Evolutionary conservation across 306 rosid species (phyloP).

Genomic region (Prunus mume): DNA sequence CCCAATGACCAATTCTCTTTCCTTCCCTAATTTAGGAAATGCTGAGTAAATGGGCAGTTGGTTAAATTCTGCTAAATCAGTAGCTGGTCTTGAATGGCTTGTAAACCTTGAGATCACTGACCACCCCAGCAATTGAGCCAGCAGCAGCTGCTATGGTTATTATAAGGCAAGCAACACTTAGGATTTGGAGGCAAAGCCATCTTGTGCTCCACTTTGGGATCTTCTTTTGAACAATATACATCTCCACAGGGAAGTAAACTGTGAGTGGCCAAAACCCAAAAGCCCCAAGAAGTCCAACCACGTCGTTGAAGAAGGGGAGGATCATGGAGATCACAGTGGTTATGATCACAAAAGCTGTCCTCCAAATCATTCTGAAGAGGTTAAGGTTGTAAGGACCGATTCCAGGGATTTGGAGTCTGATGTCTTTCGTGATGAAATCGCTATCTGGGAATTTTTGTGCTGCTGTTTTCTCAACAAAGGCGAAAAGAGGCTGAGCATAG

Average conservation of each 20-base stretch:
- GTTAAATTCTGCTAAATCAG: constrained; percentile 16
- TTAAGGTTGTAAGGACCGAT: constrained; percentile 41
- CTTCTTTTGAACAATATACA: constrained; percentile 64
- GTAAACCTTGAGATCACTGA: constrained; percentile 42
- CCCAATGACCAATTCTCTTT: constrained; percentile 19
- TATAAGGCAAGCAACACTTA: constrained; percentile 56
- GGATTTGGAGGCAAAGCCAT: constrained; percentile 66
- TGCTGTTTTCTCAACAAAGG: constrained; percentile 52
- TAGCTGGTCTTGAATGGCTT: constrained; percentile 53
- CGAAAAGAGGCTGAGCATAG: constrained; percentile 65
- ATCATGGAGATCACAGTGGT: constrained; percentile 62
- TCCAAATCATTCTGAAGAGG: constrained; percentile 60
- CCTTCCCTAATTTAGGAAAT: constrained; percentile 8
- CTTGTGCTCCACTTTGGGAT: constrained; percentile 62
- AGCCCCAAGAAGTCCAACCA: constrained; percentile 75
- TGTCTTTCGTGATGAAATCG: constrained; percentile 43
- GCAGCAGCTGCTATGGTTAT: constrained; percentile 58
- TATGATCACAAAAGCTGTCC: constrained; percentile 54
- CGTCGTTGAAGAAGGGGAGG: constrained; percentile 69
- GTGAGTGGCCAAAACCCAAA: constrained; percentile 81
- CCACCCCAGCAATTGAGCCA: constrained; percentile 64
- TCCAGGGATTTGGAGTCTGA: constrained; percentile 31
- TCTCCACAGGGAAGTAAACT: constrained; percentile 74
- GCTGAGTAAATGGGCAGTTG: neutral
- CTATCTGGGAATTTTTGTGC: constrained; percentile 39